Conservation (phyloP, 495 filamentous ascomycete species). For the Neurospora terricola region DNA sequence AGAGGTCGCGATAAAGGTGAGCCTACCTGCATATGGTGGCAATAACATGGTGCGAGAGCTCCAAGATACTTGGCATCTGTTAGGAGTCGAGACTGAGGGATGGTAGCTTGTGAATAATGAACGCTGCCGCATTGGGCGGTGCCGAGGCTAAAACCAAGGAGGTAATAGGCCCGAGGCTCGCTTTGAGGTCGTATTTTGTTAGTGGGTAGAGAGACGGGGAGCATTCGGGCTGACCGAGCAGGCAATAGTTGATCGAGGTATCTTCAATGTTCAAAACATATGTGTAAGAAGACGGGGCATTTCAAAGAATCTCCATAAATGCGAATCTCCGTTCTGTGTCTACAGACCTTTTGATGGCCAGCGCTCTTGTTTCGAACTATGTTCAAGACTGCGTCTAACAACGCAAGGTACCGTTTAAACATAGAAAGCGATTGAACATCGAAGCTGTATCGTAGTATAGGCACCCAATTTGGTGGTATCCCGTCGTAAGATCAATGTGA, state of each 20-base stretch:
- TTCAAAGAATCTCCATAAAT: too few species aligned
- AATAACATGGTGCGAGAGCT: background rate
- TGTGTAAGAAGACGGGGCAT: background rate
- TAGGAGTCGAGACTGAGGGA: background rate
- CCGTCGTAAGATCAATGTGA: background rate
- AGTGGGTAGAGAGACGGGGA: background rate
- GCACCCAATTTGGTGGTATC: background rate
- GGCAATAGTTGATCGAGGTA: background rate
- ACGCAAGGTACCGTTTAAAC: background rate
- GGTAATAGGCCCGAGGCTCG: background rate
- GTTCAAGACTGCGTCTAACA: background rate
- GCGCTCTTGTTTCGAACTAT: background rate
- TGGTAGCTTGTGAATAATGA: background rate
- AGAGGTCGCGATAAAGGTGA: background rate
- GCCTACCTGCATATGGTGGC: background rate
- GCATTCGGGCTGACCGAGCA: background rate
- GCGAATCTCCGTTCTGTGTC: too few species aligned
- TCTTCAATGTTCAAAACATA: background rate
- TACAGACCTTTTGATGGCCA: background rate
- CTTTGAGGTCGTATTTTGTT: background rate
- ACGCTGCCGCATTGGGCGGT: background rate
- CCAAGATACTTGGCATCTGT: background rate
- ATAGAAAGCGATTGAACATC: background rate
- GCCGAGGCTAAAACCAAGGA: background rate
- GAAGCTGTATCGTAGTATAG: background rate